Base-by-base conservation (phyloP, 352 stramenopile genomes). In the Plasmopara viticola region DNA sequence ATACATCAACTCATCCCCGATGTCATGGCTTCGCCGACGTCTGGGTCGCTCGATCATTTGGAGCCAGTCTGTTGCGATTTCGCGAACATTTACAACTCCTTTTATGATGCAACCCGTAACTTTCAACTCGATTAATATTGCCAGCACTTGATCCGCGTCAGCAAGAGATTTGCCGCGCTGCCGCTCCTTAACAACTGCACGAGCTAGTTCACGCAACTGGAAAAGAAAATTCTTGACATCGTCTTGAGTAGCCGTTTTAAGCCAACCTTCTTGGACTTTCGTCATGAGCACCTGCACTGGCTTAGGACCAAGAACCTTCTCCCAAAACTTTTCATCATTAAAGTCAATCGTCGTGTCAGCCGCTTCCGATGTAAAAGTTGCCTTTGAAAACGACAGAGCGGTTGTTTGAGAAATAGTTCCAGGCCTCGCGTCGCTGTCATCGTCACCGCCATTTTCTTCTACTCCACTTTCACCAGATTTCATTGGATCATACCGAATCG, bases 311-410 rank as follows among this genome's bases (percentile, higher is more conserved):
- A 94, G 67, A 7, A 95, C 85, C 61, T 96, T 95, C 51, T 95
- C 86, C 84, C 84, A 94, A 30, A 96, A 93, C 48, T 94, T 82
- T n/a, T 92, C 84, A 46, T 95, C 86, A 42, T 95, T 92, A 41
- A 93, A 92, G 62, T 95, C 85, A 46, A 94, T 94, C 15, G 78
- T 94, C 6, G 76, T 78, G 62, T 96, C 86, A 5, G 85, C 84
- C 6, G 83, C 84, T 55, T 95, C 84, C 4, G 86, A 77, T 10
- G 84, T 95, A 51, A 95, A 95, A 4, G 77, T 83, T 30, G 85
- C 85, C 54, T 95, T 95, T 4, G 85, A 94, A 48, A 95, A 95
- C 6, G 84, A 94, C 8, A 95, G 56, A 31, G 84, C 84, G 42
- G 53, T 86, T 25, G 64, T 82, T 45, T 87, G 78, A 0, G 61